Base-by-base conservation (phyloP, 345 rosid species). In the Clarkia xantiana region DNA sequence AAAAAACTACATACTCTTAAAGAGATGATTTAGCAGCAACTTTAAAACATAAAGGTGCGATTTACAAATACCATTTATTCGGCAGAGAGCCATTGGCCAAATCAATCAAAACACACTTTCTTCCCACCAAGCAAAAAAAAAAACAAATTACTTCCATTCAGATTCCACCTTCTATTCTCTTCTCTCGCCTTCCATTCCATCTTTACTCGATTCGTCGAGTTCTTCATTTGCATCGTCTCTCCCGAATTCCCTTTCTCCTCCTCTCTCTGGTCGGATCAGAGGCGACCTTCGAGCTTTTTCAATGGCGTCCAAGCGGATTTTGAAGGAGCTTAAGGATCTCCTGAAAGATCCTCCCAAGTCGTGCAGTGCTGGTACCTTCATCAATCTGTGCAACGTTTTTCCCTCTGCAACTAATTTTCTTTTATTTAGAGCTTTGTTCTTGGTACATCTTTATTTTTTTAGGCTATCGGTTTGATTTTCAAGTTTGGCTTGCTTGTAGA, bases 281-380 rank as follows among this genome's bases (percentile, higher is more conserved):
- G 36, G 36, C 6, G 36, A 29, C 6, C 36, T 43, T 34, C 52
- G 57, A 56, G 51, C 46, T 44, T 25, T 40, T 51, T 22, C 44
- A 38, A 64, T 64, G 68, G 68, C 68, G 53, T 64, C 68, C 38
- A 64, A 64, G 51, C 62, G 68, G 54, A 64, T 64, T 46, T 49
- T 58, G 68, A 64, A 64, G 59, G 68, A 64, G 68, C 68, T 64
- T 29, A 64, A 64, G 48, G 68, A 64, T 64, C 68, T 64, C 68
- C 68, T 57, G 51, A 64, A 49, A 52, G 68, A 64, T 55, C 68
- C 68, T 64, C 68, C 68, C 40, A 64, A 63, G 51, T 64, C 68
- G 40, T 64, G 68, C 52, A 64, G 68, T 10, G 68, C 68, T 5
- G 68, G 68, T 64, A 46, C 45, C 29, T 22, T 8, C 3, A 18